phyloP scores from a whole-genome alignment of 345 rosid species.

The Aquilaria malaccensis region DNA sequence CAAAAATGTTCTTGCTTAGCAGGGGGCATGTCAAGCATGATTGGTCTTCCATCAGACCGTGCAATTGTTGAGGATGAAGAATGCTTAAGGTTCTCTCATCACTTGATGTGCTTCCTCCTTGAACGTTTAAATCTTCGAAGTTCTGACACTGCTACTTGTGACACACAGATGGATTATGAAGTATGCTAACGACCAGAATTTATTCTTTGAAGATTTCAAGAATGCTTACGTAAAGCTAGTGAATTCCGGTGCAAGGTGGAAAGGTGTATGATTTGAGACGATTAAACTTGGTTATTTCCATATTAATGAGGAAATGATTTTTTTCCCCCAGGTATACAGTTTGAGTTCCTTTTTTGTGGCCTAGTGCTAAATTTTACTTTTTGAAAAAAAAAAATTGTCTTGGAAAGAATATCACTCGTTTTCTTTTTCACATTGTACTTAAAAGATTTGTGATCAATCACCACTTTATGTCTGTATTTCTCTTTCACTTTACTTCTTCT shows the following conservation, averaged over 20 bases:
- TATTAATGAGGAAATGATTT: no score
- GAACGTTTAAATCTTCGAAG: background rate
- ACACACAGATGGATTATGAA: constrained; percentile 61
- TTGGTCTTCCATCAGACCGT: constrained; percentile 92
- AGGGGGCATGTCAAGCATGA: constrained; percentile 77
- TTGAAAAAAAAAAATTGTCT: no score
- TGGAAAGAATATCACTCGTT: no score
- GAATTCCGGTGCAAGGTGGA: constrained; percentile 77
- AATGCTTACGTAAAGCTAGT: constrained; percentile 68
- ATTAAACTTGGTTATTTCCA: no score
- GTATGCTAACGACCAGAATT: constrained; percentile 58
- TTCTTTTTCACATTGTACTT: no score
- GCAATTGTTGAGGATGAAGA: constrained; percentile 72
- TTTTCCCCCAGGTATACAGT: no score
- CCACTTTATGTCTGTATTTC: no score
- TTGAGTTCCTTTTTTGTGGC: no score
- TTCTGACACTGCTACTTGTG: background rate
- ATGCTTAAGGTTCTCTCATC: constrained; percentile 59
- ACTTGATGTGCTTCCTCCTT: constrained; percentile 1
- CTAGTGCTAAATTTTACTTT: no score
- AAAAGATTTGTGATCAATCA: no score
- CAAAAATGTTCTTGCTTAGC: background rate
- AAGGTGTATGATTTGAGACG: constrained; percentile 22
- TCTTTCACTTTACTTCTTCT: no score
- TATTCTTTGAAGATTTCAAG: constrained; percentile 75